A percentile compares a stretch with the other conserved stretches of the same genome.
Conservation (phyloP, 1,139 yeast species). For the Hyphopichia burtonii region DNA sequence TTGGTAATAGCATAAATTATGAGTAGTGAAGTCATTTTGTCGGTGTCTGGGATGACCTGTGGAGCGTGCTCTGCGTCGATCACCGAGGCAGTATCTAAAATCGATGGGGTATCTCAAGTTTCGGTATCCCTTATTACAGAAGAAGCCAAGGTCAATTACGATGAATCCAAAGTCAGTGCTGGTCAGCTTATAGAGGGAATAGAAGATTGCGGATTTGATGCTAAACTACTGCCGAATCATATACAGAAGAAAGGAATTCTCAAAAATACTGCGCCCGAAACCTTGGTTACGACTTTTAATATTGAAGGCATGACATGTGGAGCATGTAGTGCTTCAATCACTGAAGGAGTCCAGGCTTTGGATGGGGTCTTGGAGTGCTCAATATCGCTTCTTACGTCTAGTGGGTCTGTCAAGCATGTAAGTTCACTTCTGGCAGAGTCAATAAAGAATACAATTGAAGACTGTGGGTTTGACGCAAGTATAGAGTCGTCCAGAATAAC, state of each 20-base stretch:
- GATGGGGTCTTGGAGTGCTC: slow-evolving; percentile 28
- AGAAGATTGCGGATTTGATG: slow-evolving; percentile 41
- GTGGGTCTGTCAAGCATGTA: slow-evolving; percentile 1
- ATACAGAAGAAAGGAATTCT: not conserved
- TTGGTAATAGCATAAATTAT: too few relatives aligned
- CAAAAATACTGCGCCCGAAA: not conserved
- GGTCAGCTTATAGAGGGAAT: slow-evolving; percentile 18
- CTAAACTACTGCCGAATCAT: slow-evolving; percentile 10
- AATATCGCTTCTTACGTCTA: slow-evolving; percentile 29
- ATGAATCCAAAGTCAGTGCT: slow-evolving; percentile 9
- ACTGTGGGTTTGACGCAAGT: slow-evolving; percentile 70
- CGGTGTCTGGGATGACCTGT: slow-evolving; percentile 39
- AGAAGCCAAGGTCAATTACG: slow-evolving; percentile 29
- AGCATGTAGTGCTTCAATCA: slow-evolving; percentile 41
- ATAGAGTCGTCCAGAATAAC: slow-evolving; percentile 17
- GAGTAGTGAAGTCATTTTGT: slow-evolving; percentile 8
- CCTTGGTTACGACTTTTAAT: not conserved
- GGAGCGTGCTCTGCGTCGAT: slow-evolving; percentile 35
- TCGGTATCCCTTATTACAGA: slow-evolving; percentile 38
- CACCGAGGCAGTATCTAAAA: slow-evolving; percentile 19
- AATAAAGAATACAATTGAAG: slow-evolving; percentile 58
- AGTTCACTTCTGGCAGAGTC: not conserved
- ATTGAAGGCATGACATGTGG: slow-evolving; percentile 41
- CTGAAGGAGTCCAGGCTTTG: slow-evolving; percentile 21
- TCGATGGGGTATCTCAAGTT: slow-evolving; percentile 24